phyloP scores from a whole-genome alignment of 306 rosid genomes.

The Prunus padus region DNA sequence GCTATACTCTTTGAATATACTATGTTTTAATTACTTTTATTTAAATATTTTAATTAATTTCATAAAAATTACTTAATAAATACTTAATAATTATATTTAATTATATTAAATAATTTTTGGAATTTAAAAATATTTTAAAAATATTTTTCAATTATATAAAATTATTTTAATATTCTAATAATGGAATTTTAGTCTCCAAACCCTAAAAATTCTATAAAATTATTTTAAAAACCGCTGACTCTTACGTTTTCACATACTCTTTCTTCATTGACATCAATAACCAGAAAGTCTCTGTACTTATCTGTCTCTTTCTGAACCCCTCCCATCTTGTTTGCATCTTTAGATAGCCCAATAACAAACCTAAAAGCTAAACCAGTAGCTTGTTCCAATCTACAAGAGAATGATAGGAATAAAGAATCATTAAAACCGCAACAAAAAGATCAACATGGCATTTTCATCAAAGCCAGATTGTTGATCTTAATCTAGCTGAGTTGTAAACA shows the following conservation, averaged over 20 bases:
- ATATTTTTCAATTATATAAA: no score
- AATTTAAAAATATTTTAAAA: no score
- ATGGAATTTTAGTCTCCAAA: no score
- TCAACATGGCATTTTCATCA: not conserved
- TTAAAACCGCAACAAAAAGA: not conserved
- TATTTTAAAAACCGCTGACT: not conserved
- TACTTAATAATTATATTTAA: no score
- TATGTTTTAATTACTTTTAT: no score
- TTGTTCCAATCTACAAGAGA: conserved; percentile 34
- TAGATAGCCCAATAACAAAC: conserved; percentile 33
- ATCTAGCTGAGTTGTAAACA: not conserved
- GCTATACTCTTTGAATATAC: no score
- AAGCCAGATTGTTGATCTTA: not conserved
- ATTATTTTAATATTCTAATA: no score
- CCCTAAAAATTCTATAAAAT: no score
- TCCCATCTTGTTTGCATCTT: conserved; percentile 28
- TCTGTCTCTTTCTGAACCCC: conserved; percentile 29
- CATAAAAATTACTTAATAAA: no score
- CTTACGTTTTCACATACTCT: conserved; percentile 32
- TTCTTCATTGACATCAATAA: conserved; percentile 38
- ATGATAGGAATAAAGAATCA: not conserved
- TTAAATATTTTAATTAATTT: no score
- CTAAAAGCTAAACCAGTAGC: conserved; percentile 43
- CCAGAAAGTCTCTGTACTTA: conserved; percentile 36
- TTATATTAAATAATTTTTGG: no score